phyloP scores from a whole-genome alignment of 2,329 filamentous ascomycete genomes.

The Pseudogymnoascus sp. region DNA sequence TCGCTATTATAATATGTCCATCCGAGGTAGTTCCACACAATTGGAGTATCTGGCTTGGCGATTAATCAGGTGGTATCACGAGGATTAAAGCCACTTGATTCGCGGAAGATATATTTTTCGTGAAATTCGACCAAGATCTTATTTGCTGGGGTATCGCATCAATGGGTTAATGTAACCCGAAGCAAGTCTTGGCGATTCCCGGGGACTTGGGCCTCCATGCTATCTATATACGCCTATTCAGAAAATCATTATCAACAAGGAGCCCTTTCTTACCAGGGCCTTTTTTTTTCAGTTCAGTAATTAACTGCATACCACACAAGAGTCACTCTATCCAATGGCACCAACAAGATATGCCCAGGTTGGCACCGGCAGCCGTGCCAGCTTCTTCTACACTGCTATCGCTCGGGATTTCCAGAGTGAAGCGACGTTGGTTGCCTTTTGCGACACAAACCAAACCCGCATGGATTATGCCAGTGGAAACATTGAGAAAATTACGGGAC shows the following conservation, averaged over 20 bases:
- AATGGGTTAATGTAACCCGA: not conserved
- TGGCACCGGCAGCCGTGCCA: slow-evolving; percentile 50
- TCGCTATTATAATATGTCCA: not conserved
- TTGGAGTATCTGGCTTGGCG: not conserved
- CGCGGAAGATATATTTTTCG: not conserved
- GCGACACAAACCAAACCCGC: slow-evolving; percentile 52
- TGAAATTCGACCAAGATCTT: not conserved
- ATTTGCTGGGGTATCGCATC: not conserved
- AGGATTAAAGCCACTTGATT: not conserved
- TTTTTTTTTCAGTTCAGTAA: not conserved
- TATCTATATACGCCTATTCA: not conserved
- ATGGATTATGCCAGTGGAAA: slow-evolving; percentile 47
- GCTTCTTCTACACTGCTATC: slow-evolving; percentile 53
- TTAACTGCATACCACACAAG: not conserved
- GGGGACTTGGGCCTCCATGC: not conserved
- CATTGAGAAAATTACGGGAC: slow-evolving; percentile 38
- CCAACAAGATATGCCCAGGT: slow-evolving; percentile 41
- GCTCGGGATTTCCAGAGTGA: slow-evolving; percentile 42
- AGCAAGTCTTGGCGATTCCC: not conserved
- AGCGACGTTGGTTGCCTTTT: slow-evolving; percentile 45
- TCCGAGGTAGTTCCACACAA: not conserved
- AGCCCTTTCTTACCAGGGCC: not conserved
- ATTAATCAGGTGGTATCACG: not conserved
- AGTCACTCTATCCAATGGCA: slow-evolving; percentile 23
- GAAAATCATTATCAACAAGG: not conserved